Conservation (phyloP, 2,329 filamentous ascomycete species). For the Alternaria solani region DNA sequence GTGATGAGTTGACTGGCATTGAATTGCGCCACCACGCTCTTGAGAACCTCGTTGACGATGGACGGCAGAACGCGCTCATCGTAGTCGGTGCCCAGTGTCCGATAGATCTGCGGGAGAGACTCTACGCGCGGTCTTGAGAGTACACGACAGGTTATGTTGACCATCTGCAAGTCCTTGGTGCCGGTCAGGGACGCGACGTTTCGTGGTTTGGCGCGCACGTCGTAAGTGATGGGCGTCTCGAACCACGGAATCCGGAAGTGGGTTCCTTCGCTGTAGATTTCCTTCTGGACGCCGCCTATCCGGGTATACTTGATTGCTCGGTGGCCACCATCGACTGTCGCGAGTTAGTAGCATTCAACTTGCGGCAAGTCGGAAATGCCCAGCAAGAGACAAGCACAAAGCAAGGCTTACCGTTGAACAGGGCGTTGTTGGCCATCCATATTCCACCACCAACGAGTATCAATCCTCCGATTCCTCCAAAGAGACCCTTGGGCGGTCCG, state of each 20-base stretch:
- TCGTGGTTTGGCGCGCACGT: constrained; percentile 96
- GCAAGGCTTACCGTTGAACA: constrained; percentile 69
- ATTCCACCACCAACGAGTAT: constrained; percentile 64
- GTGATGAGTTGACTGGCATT: constrained; percentile 98
- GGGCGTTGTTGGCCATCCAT: constrained; percentile 67
- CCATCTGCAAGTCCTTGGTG: constrained; percentile 99
- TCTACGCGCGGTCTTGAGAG: constrained; percentile 88
- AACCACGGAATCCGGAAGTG: constrained; percentile 96
- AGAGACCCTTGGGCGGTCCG: constrained; percentile 60
- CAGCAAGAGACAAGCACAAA: neutral
- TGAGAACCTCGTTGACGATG: constrained; percentile 99
- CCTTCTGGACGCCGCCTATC: constrained; percentile 89
- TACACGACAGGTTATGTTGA: constrained; percentile 99
- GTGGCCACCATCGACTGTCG: constrained; percentile 90
- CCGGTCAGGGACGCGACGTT: constrained; percentile 97
- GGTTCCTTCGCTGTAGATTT: constrained; percentile 98
- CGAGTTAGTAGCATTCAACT: constrained; percentile 28
- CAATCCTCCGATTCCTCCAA: constrained; percentile 63
- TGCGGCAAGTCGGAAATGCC: neutral
- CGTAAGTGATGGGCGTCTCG: constrained; percentile 95
- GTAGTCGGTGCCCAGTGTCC: constrained; percentile 93
- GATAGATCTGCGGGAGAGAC: constrained; percentile 94
- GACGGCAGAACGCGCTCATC: constrained; percentile 97
- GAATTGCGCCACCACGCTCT: constrained; percentile 98
- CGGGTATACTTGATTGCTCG: constrained; percentile 98